A percentile compares a stretch with the other conserved stretches of the same genome.
Evolutionary conservation across 345 rosid species (phyloP).

Genomic region (Camelina sativa): DNA sequence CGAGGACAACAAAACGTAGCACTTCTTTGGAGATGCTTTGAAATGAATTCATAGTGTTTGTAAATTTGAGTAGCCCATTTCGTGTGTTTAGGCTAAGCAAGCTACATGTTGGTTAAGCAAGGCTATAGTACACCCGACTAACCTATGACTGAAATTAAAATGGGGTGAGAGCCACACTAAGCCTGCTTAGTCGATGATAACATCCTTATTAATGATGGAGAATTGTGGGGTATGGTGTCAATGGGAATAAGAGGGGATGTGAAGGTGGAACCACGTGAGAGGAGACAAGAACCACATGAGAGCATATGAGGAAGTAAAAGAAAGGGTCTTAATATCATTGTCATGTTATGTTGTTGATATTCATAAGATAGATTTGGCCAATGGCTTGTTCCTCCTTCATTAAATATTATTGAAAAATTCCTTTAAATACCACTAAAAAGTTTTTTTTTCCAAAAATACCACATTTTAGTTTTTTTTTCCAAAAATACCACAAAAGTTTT

Average conservation of each 20-base stretch:
- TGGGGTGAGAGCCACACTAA: background rate
- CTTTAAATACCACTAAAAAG: too few species aligned
- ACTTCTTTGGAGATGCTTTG: background rate
- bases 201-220: conserved; percentile 12
- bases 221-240: conserved; percentile 27
- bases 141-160: background rate
- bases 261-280: conserved; percentile 44
- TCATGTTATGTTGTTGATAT: conserved; percentile 30
- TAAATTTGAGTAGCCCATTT: background rate
- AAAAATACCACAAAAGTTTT: too few species aligned
- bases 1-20: background rate
- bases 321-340: conserved; percentile 25
- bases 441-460: too few species aligned
- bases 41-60: background rate
- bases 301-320: conserved; percentile 33
- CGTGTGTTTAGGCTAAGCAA: background rate
- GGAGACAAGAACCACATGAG: conserved; percentile 46
- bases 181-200: background rate
- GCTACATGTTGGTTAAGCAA: background rate
- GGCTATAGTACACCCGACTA: conserved; percentile 3
- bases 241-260: conserved; percentile 17
- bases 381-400: conserved; percentile 24
- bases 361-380: conserved; percentile 42
- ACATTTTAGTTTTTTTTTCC: too few species aligned
- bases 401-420: too few species aligned